Conservation (phyloP, 2,329 filamentous ascomycete genomes). For the Dothideomycetidae sp. region DNA sequence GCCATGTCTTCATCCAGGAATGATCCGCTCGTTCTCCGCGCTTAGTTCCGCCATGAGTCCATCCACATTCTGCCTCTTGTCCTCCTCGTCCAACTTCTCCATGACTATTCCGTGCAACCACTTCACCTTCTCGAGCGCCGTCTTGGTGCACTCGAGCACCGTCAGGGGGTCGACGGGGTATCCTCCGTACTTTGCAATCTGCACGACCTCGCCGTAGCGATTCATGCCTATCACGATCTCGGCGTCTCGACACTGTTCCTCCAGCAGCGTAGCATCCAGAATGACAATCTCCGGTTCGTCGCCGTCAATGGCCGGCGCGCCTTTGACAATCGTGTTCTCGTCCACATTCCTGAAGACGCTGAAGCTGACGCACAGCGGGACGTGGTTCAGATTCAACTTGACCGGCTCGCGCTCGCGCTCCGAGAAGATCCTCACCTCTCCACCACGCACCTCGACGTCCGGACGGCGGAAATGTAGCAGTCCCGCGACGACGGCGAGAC, state of each 20-base stretch:
- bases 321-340: slow-evolving; percentile 5
- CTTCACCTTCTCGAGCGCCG: slow-evolving; percentile 66
- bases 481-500: slow-evolving; percentile 74
- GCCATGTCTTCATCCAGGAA: slow-evolving; percentile 10
- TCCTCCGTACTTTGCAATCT: slow-evolving; percentile 82
- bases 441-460: slow-evolving; percentile 75
- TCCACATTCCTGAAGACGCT: slow-evolving; percentile 48
- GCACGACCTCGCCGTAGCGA: slow-evolving; percentile 77
- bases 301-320: slow-evolving; percentile 27
- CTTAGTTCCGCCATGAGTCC: slow-evolving; percentile 68
- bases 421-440: slow-evolving; percentile 71
- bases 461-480: slow-evolving; percentile 84
- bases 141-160: slow-evolving; percentile 60
- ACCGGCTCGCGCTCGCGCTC: slow-evolving; percentile 79
- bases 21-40: slow-evolving; percentile 64
- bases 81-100: slow-evolving; percentile 59
- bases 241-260: slow-evolving; percentile 62
- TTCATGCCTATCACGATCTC: slow-evolving; percentile 76
- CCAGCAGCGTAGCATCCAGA: slow-evolving; percentile 56
- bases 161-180: slow-evolving; percentile 64
- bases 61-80: slow-evolving; percentile 61
- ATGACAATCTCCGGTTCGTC: slow-evolving; percentile 57
- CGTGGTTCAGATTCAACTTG: slow-evolving; percentile 77
- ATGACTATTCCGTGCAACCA: slow-evolving; percentile 64
- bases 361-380: slow-evolving; percentile 82